Evolutionary conservation across 441 rosid genomes (phyloP).

Genomic region (Daphne laureola): DNA sequence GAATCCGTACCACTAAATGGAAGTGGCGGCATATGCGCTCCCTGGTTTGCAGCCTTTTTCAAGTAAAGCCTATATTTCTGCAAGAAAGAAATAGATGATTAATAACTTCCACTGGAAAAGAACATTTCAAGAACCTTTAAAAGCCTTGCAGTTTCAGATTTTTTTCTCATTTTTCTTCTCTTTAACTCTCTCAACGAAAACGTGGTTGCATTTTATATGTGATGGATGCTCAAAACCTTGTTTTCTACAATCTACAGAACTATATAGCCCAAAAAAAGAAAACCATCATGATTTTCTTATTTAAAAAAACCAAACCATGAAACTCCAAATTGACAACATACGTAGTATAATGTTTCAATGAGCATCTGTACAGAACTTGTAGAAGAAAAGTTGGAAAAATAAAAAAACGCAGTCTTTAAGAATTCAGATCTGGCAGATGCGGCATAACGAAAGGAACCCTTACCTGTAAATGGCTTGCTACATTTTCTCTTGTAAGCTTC

Average conservation of each 20-base stretch:
- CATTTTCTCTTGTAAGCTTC: conserved; percentile 59
- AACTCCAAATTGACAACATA: too few relatives aligned
- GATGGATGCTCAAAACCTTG: too few relatives aligned
- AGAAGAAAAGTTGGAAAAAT: background rate
- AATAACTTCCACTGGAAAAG: conserved; percentile 16
- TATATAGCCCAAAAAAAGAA: too few relatives aligned
- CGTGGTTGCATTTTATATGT: too few relatives aligned
- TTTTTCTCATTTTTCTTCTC: too few relatives aligned
- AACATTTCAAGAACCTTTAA: too few relatives aligned
- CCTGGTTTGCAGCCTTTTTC: conserved; percentile 68
- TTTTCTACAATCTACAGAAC: too few relatives aligned
- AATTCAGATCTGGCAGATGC: background rate
- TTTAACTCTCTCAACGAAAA: too few relatives aligned
- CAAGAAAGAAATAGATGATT: conserved; percentile 15
- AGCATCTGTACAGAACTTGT: background rate
- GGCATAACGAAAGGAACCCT: conserved; percentile 9
- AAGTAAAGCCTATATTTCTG: conserved; percentile 86
- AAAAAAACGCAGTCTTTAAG: background rate
- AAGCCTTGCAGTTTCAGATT: too few relatives aligned
- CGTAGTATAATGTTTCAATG: too few relatives aligned
- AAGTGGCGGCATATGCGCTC: conserved; percentile 60
- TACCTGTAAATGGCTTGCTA: conserved; percentile 66
- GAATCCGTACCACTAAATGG: conserved; percentile 51
- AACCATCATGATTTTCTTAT: too few relatives aligned
- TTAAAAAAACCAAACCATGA: too few relatives aligned